A percentile compares a stretch with the other conserved stretches of the same genome.
Conservation (phyloP, 805 yeast species). For the Starmerella apicola region DNA sequence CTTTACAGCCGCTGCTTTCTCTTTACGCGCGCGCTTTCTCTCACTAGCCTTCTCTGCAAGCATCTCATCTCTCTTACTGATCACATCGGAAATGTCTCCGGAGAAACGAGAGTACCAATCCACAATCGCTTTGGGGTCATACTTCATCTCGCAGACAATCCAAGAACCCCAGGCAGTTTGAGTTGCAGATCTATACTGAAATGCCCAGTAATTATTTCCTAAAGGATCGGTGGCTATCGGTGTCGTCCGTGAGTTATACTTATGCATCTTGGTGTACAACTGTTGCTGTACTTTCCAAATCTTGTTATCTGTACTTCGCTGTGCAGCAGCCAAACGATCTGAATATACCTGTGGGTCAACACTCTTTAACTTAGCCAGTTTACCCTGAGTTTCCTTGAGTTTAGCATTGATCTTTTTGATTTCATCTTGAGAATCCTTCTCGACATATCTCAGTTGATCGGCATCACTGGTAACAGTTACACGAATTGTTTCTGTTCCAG, state of each 20-base stretch:
- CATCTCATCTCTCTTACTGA: constrained; percentile 12
- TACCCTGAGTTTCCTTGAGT: constrained; percentile 20
- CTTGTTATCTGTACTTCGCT: constrained; percentile 20
- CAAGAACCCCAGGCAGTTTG: constrained; percentile 27
- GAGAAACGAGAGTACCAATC: constrained; percentile 12
- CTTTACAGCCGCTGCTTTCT: not conserved
- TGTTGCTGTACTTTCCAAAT: constrained; percentile 24
- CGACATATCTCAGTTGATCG: constrained; percentile 23
- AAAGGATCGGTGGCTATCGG: constrained; percentile 26
- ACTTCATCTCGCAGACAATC: constrained; percentile 24
- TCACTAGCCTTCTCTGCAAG: constrained; percentile 11
- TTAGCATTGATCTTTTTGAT: constrained; percentile 21
- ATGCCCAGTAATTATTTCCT: constrained; percentile 29
- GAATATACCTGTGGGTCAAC: constrained; percentile 21
- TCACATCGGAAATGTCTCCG: constrained; percentile 5
- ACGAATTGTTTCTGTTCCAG: constrained; percentile 29
- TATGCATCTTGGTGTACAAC: constrained; percentile 22
- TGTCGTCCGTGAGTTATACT: constrained; percentile 25
- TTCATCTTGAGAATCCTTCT: constrained; percentile 22
- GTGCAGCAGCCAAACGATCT: constrained; percentile 22
- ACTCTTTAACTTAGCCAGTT: constrained; percentile 19
- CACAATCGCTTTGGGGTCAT: constrained; percentile 9
- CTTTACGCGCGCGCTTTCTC: constrained; percentile 6
- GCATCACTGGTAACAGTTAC: constrained; percentile 25
- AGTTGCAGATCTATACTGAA: constrained; percentile 26